A percentile compares a stretch with the other conserved stretches of the same genome.
Evolutionary conservation across 2,329 filamentous ascomycete species (phyloP).

Genomic region (Arachnopeziza araneosa): DNA sequence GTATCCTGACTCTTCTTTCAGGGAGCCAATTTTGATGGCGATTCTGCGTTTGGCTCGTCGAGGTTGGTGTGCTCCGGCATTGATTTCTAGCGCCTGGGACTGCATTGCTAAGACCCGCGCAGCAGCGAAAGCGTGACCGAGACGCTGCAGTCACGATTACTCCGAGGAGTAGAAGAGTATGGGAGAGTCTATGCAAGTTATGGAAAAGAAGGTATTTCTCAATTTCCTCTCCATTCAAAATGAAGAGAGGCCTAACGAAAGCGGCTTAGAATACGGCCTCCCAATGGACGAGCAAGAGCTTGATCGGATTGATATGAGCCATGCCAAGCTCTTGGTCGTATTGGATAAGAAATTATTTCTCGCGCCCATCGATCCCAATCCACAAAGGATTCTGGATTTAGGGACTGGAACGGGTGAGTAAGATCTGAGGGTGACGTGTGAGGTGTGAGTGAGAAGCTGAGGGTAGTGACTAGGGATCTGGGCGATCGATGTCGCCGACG

Average conservation of each 20-base stretch:
- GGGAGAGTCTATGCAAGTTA: slow-evolving; percentile 18
- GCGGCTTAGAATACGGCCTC: slow-evolving; percentile 17
- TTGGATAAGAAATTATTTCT: slow-evolving; percentile 21
- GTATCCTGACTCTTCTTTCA: background rate
- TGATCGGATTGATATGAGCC: slow-evolving; percentile 38
- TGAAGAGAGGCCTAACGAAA: background rate
- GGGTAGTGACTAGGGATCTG: slow-evolving; percentile 16
- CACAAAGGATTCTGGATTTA: slow-evolving; percentile 34
- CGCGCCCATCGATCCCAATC: slow-evolving; percentile 25
- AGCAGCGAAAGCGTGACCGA: slow-evolving; percentile 17
- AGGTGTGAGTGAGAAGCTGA: background rate
- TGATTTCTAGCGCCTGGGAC: background rate
- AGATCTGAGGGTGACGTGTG: background rate
- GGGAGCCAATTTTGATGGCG: background rate
- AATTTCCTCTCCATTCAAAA: background rate
- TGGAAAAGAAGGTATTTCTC: slow-evolving; percentile 12
- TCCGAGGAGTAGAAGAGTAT: slow-evolving; percentile 21
- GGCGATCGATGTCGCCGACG: slow-evolving; percentile 24
- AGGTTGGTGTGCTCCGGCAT: background rate
- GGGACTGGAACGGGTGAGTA: slow-evolving; percentile 15
- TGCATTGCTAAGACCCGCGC: background rate
- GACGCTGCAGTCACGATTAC: slow-evolving; percentile 18
- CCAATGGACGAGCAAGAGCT: slow-evolving; percentile 38
- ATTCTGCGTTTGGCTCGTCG: background rate
- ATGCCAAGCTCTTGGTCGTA: slow-evolving; percentile 32